phyloP scores from a whole-genome alignment of 176 grass and related monocot genomes.

The Saccharum spontaneum region DNA sequence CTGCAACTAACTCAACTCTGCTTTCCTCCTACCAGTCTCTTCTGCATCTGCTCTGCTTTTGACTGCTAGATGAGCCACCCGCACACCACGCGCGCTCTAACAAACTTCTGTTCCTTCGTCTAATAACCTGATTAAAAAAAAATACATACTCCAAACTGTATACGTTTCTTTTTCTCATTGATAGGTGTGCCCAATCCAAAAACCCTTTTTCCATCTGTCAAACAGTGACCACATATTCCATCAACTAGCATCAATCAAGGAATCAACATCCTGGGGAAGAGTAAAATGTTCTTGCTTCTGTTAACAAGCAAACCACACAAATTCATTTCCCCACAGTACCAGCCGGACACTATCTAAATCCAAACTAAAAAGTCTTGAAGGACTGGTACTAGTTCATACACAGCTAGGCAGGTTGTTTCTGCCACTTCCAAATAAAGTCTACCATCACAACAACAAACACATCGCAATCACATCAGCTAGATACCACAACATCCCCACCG shows the following conservation, averaged over 20 bases:
- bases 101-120: no score
- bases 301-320: background rate
- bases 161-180: no score
- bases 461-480: background rate
- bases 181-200: no score
- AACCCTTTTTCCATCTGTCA: background rate
- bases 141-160: no score
- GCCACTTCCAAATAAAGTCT: background rate
- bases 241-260: background rate
- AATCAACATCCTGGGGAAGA: background rate
- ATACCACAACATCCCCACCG: background rate
- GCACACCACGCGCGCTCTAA: no score
- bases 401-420: background rate
- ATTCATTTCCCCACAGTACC: background rate
- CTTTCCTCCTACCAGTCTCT: background rate
- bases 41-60: no score
- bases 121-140: no score
- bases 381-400: background rate
- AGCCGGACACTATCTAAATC: background rate
- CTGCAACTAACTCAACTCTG: background rate
- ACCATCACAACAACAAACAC: no score
- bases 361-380: background rate
- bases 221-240: background rate
- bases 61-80: no score
- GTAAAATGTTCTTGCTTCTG: background rate